Evolutionary conservation across 441 rosid species (phyloP).

Genomic region (Hypseocharis bilobata): DNA sequence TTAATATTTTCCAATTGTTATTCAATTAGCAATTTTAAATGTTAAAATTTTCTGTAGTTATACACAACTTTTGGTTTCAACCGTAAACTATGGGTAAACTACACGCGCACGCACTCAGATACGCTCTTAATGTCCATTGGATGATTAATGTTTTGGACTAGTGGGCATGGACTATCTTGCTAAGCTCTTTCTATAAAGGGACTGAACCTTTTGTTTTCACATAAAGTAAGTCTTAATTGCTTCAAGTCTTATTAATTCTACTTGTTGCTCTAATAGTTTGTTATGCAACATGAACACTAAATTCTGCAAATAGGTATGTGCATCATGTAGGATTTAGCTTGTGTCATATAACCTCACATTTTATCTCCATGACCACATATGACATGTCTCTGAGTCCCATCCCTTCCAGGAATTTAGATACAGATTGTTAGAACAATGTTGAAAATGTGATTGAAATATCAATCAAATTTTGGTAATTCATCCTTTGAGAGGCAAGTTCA

Average conservation of each 20-base stretch:
- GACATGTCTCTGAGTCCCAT: background rate
- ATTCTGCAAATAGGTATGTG: too few species aligned
- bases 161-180: background rate
- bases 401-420: background rate
- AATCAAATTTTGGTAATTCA: background rate
- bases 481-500: background rate
- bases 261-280: too few species aligned
- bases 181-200: background rate
- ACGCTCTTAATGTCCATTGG: conserved; percentile 4
- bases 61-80: background rate
- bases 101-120: background rate
- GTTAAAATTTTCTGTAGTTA: background rate
- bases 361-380: too few species aligned
- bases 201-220: too few species aligned
- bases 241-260: too few species aligned
- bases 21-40: background rate
- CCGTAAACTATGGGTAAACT: background rate
- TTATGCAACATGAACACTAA: too few species aligned
- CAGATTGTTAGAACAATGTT: background rate
- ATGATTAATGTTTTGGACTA: background rate
- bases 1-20: background rate
- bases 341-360: too few species aligned
- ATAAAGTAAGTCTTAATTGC: too few species aligned
- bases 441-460: background rate
- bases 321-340: too few species aligned